phyloP scores from a whole-genome alignment of 495 filamentous ascomycete genomes.

The Aspergillus affinis region DNA sequence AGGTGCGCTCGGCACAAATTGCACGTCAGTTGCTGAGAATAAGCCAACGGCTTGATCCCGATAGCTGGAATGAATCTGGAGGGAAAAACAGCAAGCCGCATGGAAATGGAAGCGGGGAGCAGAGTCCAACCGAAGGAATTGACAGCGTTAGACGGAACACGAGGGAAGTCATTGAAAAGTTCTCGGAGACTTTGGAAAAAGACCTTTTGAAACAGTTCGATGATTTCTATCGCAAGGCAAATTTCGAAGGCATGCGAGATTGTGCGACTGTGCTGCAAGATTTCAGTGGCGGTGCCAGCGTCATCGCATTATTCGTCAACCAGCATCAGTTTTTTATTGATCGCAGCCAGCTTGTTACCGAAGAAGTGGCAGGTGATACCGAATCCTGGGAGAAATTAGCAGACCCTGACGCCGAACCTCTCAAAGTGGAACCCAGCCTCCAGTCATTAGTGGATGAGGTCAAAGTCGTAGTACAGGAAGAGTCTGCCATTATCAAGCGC shows the following conservation, averaged over 20 bases:
- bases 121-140: constrained; percentile 38
- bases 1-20: constrained; percentile 85
- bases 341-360: constrained; percentile 80
- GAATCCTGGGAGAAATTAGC: constrained; percentile 89
- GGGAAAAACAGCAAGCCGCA: constrained; percentile 59
- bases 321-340: constrained; percentile 99
- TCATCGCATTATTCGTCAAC: constrained; percentile 94
- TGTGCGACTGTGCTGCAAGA: constrained; percentile 92
- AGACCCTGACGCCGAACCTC: constrained; percentile 89
- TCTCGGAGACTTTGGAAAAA: constrained; percentile 92
- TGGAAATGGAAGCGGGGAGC: constrained; percentile 30
- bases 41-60: constrained; percentile 76
- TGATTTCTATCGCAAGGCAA: constrained; percentile 87
- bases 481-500: constrained; percentile 90
- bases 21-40: constrained; percentile 85
- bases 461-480: constrained; percentile 92
- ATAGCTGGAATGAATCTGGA: constrained; percentile 63
- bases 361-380: constrained; percentile 80
- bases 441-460: constrained; percentile 93
- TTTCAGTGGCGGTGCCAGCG: constrained; percentile 93
- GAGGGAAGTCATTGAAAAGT: constrained; percentile 91
- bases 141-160: constrained; percentile 60
- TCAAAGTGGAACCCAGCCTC: constrained; percentile 86
- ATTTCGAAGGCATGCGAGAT: constrained; percentile 94
- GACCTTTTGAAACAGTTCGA: constrained; percentile 96